These are phyloP conservation scores for Eimeria praecox DNA, from an alignment of 169 alveolate genomes.

Conservation along the genomic window DNA sequence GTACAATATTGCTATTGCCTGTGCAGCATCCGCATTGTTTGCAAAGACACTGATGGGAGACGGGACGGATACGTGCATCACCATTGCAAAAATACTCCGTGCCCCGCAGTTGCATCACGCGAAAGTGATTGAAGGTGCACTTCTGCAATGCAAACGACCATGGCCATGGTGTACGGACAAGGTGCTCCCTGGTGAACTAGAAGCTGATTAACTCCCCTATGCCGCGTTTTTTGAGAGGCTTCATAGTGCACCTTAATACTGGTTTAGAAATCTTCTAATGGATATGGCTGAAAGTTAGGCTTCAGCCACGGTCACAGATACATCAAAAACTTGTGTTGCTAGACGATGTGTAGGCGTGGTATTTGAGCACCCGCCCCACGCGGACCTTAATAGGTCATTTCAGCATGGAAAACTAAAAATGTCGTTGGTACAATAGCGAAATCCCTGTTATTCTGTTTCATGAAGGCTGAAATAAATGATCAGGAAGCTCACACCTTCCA, in stretches of 20 bases:
- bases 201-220: neutral
- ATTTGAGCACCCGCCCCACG: neutral
- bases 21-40: conserved; percentile 63
- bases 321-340: neutral
- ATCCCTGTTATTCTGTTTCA: neutral
- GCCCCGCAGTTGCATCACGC: conserved; percentile 29
- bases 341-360: too few species aligned
- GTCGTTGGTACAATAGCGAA: neutral
- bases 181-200: neutral
- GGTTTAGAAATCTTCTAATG: neutral
- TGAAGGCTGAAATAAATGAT: conserved; percentile 16
- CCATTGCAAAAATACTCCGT: conserved; percentile 54
- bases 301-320: neutral
- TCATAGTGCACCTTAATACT: neutral
- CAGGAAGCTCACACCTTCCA: conserved; percentile 50
- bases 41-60: conserved; percentile 63
- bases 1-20: conserved; percentile 71
- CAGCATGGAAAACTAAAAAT: neutral
- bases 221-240: neutral
- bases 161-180: conserved; percentile 62
- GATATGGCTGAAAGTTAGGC: neutral
- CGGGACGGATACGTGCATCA: conserved; percentile 69
- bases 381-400: neutral
- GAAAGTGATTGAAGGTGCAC: neutral
- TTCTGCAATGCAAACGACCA: conserved; percentile 6